Conservation (phyloP, 208 protist species). For the Herpetomonas samuelpessoai region DNA sequence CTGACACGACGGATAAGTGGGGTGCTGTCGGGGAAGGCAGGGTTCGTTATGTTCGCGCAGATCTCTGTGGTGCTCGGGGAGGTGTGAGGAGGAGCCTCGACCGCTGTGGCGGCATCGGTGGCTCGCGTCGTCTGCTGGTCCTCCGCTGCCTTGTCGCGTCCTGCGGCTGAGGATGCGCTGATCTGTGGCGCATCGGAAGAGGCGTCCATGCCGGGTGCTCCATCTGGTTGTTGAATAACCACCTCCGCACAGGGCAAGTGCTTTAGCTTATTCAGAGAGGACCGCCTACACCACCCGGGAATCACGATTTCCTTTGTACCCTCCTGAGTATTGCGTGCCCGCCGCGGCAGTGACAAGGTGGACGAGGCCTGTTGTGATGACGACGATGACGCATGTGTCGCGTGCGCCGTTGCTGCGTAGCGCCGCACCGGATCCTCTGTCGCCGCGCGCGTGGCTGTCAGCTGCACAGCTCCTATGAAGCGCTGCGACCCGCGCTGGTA, state of each 20-base stretch:
- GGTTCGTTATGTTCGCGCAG: not conserved
- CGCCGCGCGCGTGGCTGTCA: constrained; percentile 8
- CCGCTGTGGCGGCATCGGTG: not conserved
- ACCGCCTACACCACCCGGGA: not conserved
- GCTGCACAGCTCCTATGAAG: constrained; percentile 12
- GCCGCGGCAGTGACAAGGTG: no score
- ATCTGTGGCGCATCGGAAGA: not conserved
- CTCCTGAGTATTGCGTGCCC: not conserved
- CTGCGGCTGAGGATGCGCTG: constrained; percentile 5
- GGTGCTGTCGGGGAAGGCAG: not conserved
- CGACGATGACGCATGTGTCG: no score
- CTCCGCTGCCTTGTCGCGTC: no score
- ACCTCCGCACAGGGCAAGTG: not conserved
- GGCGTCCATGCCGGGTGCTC: not conserved
- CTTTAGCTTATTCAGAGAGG: not conserved
- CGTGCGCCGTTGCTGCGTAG: not conserved
- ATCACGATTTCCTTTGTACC: not conserved
- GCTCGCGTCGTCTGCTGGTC: constrained; percentile 12
- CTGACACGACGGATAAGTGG: not conserved
- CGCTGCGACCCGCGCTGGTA: constrained; percentile 12
- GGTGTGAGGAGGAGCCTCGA: constrained; percentile 8
- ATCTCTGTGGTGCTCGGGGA: not conserved
- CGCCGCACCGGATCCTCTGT: not conserved
- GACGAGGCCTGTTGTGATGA: no score
- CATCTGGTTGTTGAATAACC: no score